Conservation (phyloP, 78 protist species). For the Polysphondylium violaceum region DNA sequence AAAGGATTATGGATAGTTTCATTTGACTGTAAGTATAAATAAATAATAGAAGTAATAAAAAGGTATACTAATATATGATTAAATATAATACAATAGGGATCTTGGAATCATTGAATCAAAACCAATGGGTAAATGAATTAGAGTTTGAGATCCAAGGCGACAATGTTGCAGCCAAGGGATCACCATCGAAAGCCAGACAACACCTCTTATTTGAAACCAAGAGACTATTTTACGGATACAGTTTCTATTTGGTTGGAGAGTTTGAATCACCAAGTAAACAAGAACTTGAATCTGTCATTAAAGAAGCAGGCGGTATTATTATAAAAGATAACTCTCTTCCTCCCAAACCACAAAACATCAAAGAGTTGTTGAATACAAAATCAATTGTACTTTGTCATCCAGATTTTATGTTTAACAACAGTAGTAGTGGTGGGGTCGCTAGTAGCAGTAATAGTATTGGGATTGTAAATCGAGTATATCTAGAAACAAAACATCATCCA, state of each 20-base stretch:
- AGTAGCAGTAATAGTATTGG: too few relatives aligned
- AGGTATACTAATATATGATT: too few relatives aligned
- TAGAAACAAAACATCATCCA: conserved; percentile 47
- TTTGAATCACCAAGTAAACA: conserved; percentile 28
- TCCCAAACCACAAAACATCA: conserved; percentile 48
- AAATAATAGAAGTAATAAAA: neutral
- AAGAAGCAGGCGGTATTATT: conserved; percentile 37
- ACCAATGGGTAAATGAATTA: conserved; percentile 28
- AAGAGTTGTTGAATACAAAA: conserved; percentile 46
- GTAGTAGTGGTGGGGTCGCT: too few relatives aligned
- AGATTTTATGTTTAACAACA: neutral
- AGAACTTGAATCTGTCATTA: conserved; percentile 19
- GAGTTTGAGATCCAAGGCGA: conserved; percentile 58
- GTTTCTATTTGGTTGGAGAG: conserved; percentile 49
- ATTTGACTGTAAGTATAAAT: conserved; percentile 57
- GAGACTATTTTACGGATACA: conserved; percentile 49
- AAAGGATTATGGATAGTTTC: conserved; percentile 43
- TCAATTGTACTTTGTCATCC: conserved; percentile 52
- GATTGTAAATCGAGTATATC: conserved; percentile 14
- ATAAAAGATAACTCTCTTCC: neutral
- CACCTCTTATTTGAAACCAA: conserved; percentile 16
- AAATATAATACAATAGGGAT: conserved; percentile 44
- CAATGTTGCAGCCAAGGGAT: neutral
- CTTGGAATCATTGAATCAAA: conserved; percentile 30
- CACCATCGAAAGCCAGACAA: conserved; percentile 55